Evolutionary conservation across 345 rosid species (phyloP), one percentile per base, ranked within the genome.

Genomic region (Boechera stricta): DNA sequence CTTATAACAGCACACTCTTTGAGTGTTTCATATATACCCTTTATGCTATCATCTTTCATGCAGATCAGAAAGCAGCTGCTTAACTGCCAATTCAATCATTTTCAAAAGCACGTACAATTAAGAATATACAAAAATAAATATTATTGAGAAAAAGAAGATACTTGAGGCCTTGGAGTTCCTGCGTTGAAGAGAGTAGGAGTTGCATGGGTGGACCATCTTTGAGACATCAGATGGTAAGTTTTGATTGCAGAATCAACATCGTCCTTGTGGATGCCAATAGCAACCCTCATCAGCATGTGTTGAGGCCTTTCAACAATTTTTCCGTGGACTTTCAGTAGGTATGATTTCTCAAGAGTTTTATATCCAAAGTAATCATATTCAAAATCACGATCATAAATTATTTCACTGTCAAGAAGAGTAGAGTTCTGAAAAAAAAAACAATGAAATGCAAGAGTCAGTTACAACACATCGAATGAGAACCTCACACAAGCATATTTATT

Each of bases 1-100:
- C 97, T 93, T 71, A 93, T 89, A 61, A 93, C 92, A 72, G 94
- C 98, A 86, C 97, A 93, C 81, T 93, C 96, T 85, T 89, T 89
- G 76, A 91, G 65, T 6, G 96, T 89, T 36, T 93, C 98, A 79
- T 91, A 93, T 44, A 93, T 91, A 38, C 97, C 98, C 76, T 91
- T 96, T 76, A 93, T 93, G 71, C 96, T 91, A 69, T 93, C 97
- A 52, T 93, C 93, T 78, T 93, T 91, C 97, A 93, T 93, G 81
- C 98, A 93, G 28, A 91, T 31, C 80, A 93, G 80, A 83, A 91
- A 91, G 80, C 97, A 91, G 72, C 96, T 93, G 70, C 97, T 93
- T 85, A 93, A 60, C 98, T 93, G 87, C 78, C 72, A 74, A 58
- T 21, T 42, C 39, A 55, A 41, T 1, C 0, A 29, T 0, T 51